Conservation (phyloP, 257 asterid genomes). For the Petunia axillaris region DNA sequence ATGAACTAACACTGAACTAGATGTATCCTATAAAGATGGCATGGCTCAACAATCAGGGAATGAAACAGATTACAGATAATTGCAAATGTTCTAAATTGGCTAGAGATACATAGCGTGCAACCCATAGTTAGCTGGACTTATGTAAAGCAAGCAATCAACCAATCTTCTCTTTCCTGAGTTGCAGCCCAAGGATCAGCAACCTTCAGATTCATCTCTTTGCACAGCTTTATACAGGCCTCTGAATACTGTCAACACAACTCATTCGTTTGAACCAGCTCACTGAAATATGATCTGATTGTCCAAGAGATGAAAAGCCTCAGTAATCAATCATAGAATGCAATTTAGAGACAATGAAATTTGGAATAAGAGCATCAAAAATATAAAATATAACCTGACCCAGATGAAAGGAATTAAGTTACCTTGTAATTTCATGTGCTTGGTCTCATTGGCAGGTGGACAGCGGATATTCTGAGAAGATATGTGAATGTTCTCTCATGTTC, state of each 20-base stretch:
- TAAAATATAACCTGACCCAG: background rate
- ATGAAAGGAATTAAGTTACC: conserved; percentile 1
- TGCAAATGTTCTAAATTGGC: conserved; percentile 15
- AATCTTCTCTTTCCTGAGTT: conserved; percentile 77
- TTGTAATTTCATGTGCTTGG: conserved; percentile 52
- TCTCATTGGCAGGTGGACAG: conserved; percentile 90
- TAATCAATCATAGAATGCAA: background rate
- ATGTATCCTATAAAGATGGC: conserved; percentile 2
- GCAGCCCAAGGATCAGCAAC: conserved; percentile 86
- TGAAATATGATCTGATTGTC: conserved; percentile 57
- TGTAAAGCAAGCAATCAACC: conserved; percentile 79
- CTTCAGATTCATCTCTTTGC: conserved; percentile 69
- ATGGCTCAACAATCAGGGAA: background rate
- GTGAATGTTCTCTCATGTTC: too few species aligned
- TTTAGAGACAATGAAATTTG: background rate
- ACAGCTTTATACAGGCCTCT: conserved; percentile 81
- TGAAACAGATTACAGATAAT: background rate
- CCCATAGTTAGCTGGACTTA: conserved; percentile 45
- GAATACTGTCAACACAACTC: conserved; percentile 79
- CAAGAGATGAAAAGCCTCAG: conserved; percentile 5
- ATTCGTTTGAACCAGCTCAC: conserved; percentile 89
- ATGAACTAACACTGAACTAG: conserved; percentile 8
- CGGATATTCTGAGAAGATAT: conserved; percentile 44
- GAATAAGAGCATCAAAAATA: conserved; percentile 1
- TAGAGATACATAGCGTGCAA: background rate